Base-by-base conservation (phyloP, 768 basidiomycete genomes). In the Rhizopogon vinicolor region DNA sequence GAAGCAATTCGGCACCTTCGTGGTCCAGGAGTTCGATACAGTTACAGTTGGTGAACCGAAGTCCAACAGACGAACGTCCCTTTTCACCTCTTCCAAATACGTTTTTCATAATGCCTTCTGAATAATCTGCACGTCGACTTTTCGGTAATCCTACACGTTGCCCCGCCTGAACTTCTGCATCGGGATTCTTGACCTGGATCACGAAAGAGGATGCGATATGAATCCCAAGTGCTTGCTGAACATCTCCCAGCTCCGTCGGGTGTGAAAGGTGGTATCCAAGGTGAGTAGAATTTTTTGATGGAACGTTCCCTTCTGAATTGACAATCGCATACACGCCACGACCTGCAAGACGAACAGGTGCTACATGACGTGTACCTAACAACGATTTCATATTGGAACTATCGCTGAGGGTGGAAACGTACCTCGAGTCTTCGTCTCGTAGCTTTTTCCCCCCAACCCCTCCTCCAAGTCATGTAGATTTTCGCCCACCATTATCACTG, bases 401-500 rank as follows among this genome's bases (percentile, higher is more conserved):
- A 7, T 19, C 16, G 33, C 19, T 18, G 39, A 22, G 25, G 31
- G 6, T 4, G 62, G n/a, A 22, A 35, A 12, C 7, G 5, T 37
- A 80, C 82, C 82, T 66, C 77, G 69, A 7, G 84, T 86, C 66
- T 84, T 84, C 0, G 85, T 87, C 60, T 84, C 78, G 60, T 84
- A 85, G 2, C 72, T 72, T 62, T 76, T 79, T 45, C 71, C 74
- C 0, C 78, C 81, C 10, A 86, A 60, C 0, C 77, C 77, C 51
- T 75, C 69, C 59, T 80, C 79, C 25, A 85, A 62, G 25, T 62
- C 63, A 40, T 68, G 65, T 16, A 84, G 62, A 61, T 86, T 77
- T 39, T 83, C 76, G 1, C 83, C 81, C 9, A 83, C 71, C 3
- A 73, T 72, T 1, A 74, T 71, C 2, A 83, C 76, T 2, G 74